phyloP scores from a whole-genome alignment of 192 early-diverging fungal species.

The Podochytrium sp. region DNA sequence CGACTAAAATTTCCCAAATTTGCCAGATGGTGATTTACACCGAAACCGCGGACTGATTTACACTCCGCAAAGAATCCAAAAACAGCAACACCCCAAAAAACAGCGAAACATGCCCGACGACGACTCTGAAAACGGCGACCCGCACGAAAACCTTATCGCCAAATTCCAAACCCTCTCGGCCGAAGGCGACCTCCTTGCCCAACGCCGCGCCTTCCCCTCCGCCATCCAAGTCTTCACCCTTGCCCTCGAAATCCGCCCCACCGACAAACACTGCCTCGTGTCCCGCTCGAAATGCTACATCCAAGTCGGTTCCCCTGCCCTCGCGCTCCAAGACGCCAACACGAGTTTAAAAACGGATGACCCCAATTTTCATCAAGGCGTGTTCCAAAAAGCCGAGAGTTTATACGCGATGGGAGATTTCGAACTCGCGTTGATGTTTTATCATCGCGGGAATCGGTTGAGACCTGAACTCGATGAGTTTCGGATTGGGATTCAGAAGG shows the following conservation, averaged over 20 bases:
- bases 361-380: constrained; percentile 55
- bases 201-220: constrained; percentile 44
- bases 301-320: constrained; percentile 49
- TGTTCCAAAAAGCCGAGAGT: constrained; percentile 66
- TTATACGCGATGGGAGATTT: constrained; percentile 66
- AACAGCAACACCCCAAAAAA: background rate
- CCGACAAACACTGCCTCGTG: constrained; percentile 63
- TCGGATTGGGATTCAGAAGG: constrained; percentile 65
- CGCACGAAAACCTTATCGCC: constrained; percentile 45
- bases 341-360: constrained; percentile 47
- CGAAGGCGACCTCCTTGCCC: constrained; percentile 57
- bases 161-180: constrained; percentile 59
- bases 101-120: constrained; percentile 2
- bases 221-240: constrained; percentile 54
- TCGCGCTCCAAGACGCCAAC: constrained; percentile 59
- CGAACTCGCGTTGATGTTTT: constrained; percentile 63
- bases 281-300: constrained; percentile 61
- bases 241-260: constrained; percentile 55
- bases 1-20: no score
- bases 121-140: background rate
- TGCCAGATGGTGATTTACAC: no score
- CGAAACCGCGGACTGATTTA: no score
- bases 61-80: no score
- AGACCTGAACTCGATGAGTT: constrained; percentile 65
- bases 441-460: constrained; percentile 59